These are phyloP conservation scores for Penicillium antarcticum DNA, from an alignment of 495 filamentous ascomycete genomes.

Conservation along the genomic window DNA sequence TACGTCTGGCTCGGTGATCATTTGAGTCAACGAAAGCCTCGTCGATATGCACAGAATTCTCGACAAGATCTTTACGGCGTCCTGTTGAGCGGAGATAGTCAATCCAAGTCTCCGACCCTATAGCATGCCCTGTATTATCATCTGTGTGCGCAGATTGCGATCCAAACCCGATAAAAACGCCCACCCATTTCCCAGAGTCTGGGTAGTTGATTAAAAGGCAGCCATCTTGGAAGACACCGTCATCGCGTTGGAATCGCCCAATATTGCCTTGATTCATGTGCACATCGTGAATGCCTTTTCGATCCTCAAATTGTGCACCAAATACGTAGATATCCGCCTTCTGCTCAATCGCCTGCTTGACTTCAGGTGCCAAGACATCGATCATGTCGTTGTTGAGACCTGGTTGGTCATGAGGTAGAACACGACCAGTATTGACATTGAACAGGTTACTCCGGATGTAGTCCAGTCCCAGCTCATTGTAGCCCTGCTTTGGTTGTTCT, in stretches of 20 bases:
- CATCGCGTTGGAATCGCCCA: slow-evolving; percentile 18
- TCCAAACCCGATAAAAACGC: slow-evolving; percentile 34
- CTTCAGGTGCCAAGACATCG: slow-evolving; percentile 26
- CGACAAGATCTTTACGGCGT: background rate
- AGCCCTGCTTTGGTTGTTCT: background rate
- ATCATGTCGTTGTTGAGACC: slow-evolving; percentile 29
- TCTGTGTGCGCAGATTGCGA: slow-evolving; percentile 27
- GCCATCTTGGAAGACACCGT: slow-evolving; percentile 35
- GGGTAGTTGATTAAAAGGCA: slow-evolving; percentile 26
- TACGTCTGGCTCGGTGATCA: background rate
- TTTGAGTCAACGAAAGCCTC: background rate
- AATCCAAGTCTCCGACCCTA: slow-evolving; percentile 12
- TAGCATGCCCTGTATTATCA: slow-evolving; percentile 18
- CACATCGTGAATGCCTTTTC: slow-evolving; percentile 30
- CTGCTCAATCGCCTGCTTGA: slow-evolving; percentile 20
- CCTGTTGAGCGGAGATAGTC: slow-evolving; percentile 1
- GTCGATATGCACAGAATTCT: background rate
- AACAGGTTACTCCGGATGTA: slow-evolving; percentile 29
- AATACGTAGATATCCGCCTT: slow-evolving; percentile 29
- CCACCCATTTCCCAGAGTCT: slow-evolving; percentile 28
- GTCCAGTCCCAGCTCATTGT: slow-evolving; percentile 18
- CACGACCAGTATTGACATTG: slow-evolving; percentile 14
- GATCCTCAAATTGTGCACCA: slow-evolving; percentile 15
- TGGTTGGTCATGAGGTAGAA: slow-evolving; percentile 23
- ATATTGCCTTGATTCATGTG: slow-evolving; percentile 42